These are phyloP conservation scores for Leccinum griseonigrum DNA, from an alignment of 1,284 basidiomycete genomes.

Conservation along the genomic window DNA sequence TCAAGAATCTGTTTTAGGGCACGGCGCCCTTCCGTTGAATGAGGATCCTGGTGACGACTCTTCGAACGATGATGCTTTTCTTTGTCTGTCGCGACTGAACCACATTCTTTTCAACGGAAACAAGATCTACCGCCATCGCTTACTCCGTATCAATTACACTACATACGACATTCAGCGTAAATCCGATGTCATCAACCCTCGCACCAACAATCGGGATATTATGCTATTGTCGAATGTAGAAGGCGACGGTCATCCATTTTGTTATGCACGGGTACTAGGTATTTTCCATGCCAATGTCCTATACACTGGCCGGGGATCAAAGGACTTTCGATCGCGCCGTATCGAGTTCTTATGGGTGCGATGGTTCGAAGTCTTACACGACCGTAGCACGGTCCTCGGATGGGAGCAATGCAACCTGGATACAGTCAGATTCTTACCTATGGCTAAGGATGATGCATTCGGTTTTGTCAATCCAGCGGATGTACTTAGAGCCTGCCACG, in stretches of 20 bases:
- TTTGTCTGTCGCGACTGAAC: neutral
- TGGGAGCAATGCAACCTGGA: neutral
- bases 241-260: neutral
- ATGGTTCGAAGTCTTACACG: neutral
- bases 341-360: neutral
- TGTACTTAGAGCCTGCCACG: constrained; percentile 7
- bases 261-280: neutral
- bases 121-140: neutral
- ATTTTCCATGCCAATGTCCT: neutral
- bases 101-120: neutral
- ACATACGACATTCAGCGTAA: neutral
- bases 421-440: neutral
- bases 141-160: neutral
- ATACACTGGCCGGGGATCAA: neutral
- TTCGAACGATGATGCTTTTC: neutral
- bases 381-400: neutral
- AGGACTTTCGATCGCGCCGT: neutral
- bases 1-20: neutral
- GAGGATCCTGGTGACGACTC: too few species aligned
- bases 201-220: too few species aligned
- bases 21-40: too few species aligned
- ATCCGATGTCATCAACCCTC: too few species aligned
- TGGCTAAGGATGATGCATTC: constrained; percentile 2
- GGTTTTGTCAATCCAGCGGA: constrained; percentile 12
- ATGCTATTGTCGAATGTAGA: too few species aligned